phyloP scores from a whole-genome alignment of 768 basidiomycete genomes.

The Macrolepiota albuminosa region DNA sequence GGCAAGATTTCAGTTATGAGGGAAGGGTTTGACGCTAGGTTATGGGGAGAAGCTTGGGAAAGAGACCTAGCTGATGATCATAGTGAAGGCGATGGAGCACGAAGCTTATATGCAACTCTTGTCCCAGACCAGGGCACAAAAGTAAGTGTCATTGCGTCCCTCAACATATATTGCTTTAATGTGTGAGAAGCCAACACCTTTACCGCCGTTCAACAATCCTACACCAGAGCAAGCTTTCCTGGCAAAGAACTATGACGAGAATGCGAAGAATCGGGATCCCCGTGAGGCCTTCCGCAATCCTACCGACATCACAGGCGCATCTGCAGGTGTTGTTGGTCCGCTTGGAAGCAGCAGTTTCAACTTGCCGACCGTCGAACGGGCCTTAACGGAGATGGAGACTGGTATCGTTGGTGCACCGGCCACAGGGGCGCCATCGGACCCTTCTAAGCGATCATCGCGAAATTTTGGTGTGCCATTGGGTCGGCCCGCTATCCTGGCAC shows the following conservation, averaged over 20 bases:
- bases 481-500: conserved; percentile 35
- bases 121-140: conserved; percentile 75
- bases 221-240: conserved; percentile 91
- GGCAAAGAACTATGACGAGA: conserved; percentile 85
- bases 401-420: conserved; percentile 32
- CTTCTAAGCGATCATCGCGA: conserved; percentile 18
- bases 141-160: conserved; percentile 34
- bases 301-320: conserved; percentile 47
- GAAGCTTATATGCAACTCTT: conserved; percentile 60
- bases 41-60: conserved; percentile 80
- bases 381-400: conserved; percentile 84
- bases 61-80: conserved; percentile 53
- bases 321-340: conserved; percentile 87
- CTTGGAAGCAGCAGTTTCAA: conserved; percentile 83
- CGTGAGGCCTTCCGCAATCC: conserved; percentile 83
- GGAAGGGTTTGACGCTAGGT: conserved; percentile 85
- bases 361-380: conserved; percentile 84
- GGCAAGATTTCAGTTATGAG: conserved; percentile 89
- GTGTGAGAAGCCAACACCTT: conserved; percentile 46
- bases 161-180: not conserved
- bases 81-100: conserved; percentile 53
- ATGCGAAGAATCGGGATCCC: conserved; percentile 88
- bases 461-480: conserved; percentile 29
- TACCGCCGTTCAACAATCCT: conserved; percentile 76
- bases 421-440: conserved; percentile 19